Evolutionary conservation across 2,329 filamentous ascomycete species (phyloP), one percentile per base, ranked within the genome.

Genomic region (Penicillium sumatraense): DNA sequence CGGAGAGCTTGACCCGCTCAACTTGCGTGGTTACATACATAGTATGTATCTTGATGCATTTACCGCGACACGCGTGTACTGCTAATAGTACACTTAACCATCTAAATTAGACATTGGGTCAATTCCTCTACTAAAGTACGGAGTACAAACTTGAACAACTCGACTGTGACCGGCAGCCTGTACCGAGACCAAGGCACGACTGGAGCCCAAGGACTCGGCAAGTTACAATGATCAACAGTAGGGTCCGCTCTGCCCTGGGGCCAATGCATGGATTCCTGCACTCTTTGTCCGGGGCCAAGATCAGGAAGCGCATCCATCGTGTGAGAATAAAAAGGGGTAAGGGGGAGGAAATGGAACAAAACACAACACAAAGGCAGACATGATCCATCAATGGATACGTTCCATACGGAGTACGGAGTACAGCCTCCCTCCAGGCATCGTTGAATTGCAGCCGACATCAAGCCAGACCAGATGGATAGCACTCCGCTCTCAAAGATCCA

Each of bases 161-260:
- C 13, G 13, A 36, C 9, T n/a, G n/a, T 7, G 14, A n/a, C 13
- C 33, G 14, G 33, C 14, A 13, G 14, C 33, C 33, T 7, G 40
- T 24, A 21, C 42, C 18, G 26, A 21, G 42, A 46, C 16, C 29
- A 13, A 46, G 42, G 42, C 14, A 20, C 42, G 27, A 33, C 42
- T 29, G 42, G 42, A 46, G 18, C 42, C 16, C 8, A 16, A 21
- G 26, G 42, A 33, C 16, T 31, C 42, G 42, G 42, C 42, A 46
- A 46, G 24, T 46, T 46, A 46, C 42, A 46, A 23, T 46, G 42
- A 46, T 46, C 42, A 46, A 46, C 42, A 46, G 14, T n/a, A 13
- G 42, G 26, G 26, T 31, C 42, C 42, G 42, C 42, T 24, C 18
- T 14, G 38, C 38, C 21, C 21, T 6, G 14, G 24, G 26, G 26